A percentile compares a stretch with the other conserved stretches of the same genome.
These are phyloP conservation scores for Saturnispora zaruensis DNA, from an alignment of 805 yeast species.

Conservation along the genomic window DNA sequence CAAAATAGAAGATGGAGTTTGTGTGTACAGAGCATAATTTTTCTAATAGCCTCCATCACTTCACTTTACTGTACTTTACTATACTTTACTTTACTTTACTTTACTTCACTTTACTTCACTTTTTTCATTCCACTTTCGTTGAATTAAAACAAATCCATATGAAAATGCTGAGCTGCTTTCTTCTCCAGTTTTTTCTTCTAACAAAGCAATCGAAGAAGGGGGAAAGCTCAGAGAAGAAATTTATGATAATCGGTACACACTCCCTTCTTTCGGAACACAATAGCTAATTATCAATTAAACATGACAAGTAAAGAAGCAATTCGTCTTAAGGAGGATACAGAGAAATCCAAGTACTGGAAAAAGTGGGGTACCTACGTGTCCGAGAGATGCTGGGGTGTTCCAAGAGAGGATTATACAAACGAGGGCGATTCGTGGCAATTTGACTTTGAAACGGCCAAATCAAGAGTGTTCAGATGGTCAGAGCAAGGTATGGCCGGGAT, in stretches of 20 bases:
- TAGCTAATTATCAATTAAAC: not conserved
- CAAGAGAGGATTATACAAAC: conserved; percentile 78
- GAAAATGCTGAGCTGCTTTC: not conserved
- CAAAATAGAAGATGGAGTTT: conserved; percentile 1
- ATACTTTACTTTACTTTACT: too few species aligned
- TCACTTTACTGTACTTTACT: too few species aligned
- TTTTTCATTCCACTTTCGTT: too few species aligned
- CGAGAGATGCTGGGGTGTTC: conserved; percentile 84
- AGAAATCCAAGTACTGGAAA: conserved; percentile 53
- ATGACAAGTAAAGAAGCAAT: conserved; percentile 28
- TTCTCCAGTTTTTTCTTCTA: not conserved
- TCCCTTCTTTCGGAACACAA: not conserved
- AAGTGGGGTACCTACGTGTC: conserved; percentile 89
- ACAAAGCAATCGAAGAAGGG: not conserved
- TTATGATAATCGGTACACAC: not conserved
- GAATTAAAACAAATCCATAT: too few species aligned
- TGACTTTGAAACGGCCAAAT: conserved; percentile 75
- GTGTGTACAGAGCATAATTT: not conserved
- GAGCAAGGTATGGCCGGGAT: conserved; percentile 93
- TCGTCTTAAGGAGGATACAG: conserved; percentile 34
- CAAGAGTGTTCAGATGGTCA: conserved; percentile 87
- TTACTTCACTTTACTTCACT: too few species aligned
- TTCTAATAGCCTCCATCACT: too few species aligned
- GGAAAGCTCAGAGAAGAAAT: not conserved
- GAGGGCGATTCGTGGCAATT: conserved; percentile 91